Conservation (phyloP, 805 yeast species). For the Metschnikowia baotianmanensis region DNA sequence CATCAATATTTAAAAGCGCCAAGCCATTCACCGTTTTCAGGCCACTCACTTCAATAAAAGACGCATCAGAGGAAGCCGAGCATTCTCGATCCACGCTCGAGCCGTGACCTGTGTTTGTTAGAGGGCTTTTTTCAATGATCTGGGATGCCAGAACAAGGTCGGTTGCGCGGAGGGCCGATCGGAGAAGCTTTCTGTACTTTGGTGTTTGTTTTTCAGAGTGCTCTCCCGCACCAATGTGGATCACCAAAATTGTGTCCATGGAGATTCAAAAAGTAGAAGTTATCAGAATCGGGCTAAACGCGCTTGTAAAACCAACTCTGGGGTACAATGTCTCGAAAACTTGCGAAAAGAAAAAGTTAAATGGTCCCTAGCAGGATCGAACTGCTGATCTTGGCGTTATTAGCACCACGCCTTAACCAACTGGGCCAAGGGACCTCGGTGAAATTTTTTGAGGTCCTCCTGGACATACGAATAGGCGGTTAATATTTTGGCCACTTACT, state of each 20-base stretch:
- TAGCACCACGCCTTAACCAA: constrained; percentile 55
- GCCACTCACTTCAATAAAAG: constrained; percentile 24
- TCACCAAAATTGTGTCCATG: constrained; percentile 18
- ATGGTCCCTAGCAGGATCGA: constrained; percentile 89
- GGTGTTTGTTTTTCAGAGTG: constrained; percentile 26
- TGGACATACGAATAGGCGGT: no score
- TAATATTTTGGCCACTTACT: no score
- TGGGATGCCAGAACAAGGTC: constrained; percentile 17
- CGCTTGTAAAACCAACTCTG: not conserved
- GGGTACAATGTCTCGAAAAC: not conserved
- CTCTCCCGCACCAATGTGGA: constrained; percentile 55
- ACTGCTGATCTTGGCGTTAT: constrained; percentile 72
- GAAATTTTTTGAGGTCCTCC: no score
- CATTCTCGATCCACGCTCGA: constrained; percentile 42
- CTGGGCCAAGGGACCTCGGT: constrained; percentile 56
- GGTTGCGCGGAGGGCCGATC: constrained; percentile 21
- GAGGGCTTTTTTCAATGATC: constrained; percentile 34
- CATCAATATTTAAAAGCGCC: constrained; percentile 17
- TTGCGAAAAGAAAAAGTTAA: no score
- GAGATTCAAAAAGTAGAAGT: not conserved
- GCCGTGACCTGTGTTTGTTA: constrained; percentile 52
- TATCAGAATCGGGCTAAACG: not conserved
- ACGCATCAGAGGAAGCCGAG: constrained; percentile 45
- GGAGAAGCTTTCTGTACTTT: constrained; percentile 28
- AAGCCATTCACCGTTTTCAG: constrained; percentile 15